Evolutionary conservation across 495 filamentous ascomycete species (phyloP).

Genomic region (Zalerion maritima): DNA sequence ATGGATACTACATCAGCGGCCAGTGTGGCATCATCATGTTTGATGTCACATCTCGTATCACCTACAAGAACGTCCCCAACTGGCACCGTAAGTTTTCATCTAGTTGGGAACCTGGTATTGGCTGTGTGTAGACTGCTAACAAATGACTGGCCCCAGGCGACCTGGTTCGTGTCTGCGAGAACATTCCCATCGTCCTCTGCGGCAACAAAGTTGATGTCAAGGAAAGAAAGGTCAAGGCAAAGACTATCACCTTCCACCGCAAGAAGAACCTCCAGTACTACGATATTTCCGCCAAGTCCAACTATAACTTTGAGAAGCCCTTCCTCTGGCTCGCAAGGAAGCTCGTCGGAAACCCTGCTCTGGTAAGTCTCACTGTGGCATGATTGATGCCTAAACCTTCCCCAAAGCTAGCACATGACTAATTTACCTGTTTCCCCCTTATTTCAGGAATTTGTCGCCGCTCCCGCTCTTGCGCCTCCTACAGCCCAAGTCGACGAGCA

Average conservation of each 20-base stretch:
- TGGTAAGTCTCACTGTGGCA: slow-evolving; percentile 72
- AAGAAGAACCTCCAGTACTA: slow-evolving; percentile 99
- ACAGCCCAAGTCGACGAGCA: slow-evolving; percentile 74
- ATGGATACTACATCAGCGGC: slow-evolving; percentile 99
- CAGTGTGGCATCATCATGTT: slow-evolving; percentile 99
- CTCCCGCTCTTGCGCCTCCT: slow-evolving; percentile 83
- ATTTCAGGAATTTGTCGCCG: slow-evolving; percentile 85
- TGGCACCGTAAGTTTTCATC: slow-evolving; percentile 79
- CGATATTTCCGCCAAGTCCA: slow-evolving; percentile 99
- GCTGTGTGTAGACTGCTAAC: slow-evolving; percentile 2
- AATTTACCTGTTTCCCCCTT: slow-evolving; percentile 9
- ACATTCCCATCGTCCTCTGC: slow-evolving; percentile 94
- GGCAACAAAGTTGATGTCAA: slow-evolving; percentile 99
- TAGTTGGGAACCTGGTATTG: neutral
- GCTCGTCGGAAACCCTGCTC: slow-evolving; percentile 80
- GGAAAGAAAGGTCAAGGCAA: slow-evolving; percentile 99
- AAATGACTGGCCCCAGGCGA: slow-evolving; percentile 52
- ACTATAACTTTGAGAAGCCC: slow-evolving; percentile 99
- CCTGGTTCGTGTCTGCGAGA: slow-evolving; percentile 98
- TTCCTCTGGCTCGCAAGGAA: slow-evolving; percentile 99
- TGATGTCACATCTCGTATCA: slow-evolving; percentile 98
- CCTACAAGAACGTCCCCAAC: slow-evolving; percentile 99
- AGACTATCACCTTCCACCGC: slow-evolving; percentile 99
- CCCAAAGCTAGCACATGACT: too few species aligned
- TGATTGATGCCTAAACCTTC: too few species aligned